These are phyloP conservation scores for Mycosphaerelloides madeirae DNA, from an alignment of 2,329 filamentous ascomycete species.

Conservation along the genomic window DNA sequence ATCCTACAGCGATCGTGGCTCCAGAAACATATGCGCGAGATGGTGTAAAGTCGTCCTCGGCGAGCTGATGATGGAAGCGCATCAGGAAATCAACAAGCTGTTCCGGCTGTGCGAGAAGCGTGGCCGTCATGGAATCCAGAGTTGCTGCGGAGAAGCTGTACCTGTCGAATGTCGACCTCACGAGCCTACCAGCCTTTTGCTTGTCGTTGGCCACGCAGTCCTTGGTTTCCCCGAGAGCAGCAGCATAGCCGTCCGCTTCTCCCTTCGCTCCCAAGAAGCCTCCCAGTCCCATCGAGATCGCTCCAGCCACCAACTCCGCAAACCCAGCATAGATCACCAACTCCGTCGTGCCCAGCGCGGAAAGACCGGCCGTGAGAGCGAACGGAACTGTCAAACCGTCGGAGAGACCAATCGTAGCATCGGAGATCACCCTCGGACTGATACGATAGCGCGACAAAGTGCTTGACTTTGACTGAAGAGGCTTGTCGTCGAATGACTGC, in stretches of 20 bases:
- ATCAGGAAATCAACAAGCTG: conserved; percentile 45
- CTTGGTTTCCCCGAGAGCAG: conserved; percentile 42
- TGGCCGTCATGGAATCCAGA: conserved; percentile 18
- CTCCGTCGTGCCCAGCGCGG: conserved; percentile 35
- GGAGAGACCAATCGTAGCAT: conserved; percentile 40
- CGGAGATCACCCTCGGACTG: conserved; percentile 41
- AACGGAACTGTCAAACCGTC: conserved; percentile 43
- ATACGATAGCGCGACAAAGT: conserved; percentile 15
- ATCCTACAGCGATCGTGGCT: conserved; percentile 62
- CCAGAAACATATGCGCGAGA: conserved; percentile 50
- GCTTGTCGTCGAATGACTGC: conserved; percentile 6
- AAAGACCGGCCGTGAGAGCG: conserved; percentile 40
- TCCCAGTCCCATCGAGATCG: conserved; percentile 41
- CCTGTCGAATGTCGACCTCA: conserved; percentile 38
- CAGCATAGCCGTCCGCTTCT: conserved; percentile 47
- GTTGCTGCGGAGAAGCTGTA: conserved; percentile 38
- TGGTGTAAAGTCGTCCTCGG: conserved; percentile 40
- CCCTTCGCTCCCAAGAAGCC: conserved; percentile 46
- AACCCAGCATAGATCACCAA: conserved; percentile 40
- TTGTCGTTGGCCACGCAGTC: conserved; percentile 37
- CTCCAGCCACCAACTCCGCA: conserved; percentile 39
- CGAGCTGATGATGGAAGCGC: conserved; percentile 45
- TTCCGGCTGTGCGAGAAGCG: conserved; percentile 20
- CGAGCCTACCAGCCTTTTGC: conserved; percentile 35
- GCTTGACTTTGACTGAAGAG: not conserved